These are phyloP conservation scores for Triangularia setosa DNA, from an alignment of 2,329 filamentous ascomycete species.

Conservation along the genomic window DNA sequence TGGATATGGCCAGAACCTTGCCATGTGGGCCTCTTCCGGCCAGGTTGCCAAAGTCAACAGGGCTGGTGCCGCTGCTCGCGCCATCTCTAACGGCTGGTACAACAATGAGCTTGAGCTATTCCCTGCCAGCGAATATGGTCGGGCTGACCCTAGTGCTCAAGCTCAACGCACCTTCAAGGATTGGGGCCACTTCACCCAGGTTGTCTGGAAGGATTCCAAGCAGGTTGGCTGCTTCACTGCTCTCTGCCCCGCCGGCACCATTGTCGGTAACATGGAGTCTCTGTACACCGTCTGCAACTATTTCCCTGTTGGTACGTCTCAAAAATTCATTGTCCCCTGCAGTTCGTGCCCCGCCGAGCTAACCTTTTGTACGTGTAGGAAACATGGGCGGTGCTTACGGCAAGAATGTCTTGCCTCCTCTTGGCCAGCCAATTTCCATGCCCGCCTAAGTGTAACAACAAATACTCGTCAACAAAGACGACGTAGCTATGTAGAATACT, in stretches of 20 bases:
- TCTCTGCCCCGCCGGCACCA: conserved; percentile 50
- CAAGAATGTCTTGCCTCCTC: conserved; percentile 45
- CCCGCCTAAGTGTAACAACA: not conserved
- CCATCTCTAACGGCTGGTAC: conserved; percentile 85
- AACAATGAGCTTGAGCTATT: conserved; percentile 66
- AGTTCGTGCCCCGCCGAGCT: conserved; percentile 12
- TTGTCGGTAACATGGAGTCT: conserved; percentile 47
- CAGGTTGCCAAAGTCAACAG: conserved; percentile 45
- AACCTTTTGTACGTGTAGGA: conserved; percentile 34
- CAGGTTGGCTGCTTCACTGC: conserved; percentile 60
- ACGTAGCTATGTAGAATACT: not conserved
- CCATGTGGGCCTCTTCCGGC: conserved; percentile 51
- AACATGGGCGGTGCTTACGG: conserved; percentile 51
- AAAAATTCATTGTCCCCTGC: not conserved
- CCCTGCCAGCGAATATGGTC: conserved; percentile 55
- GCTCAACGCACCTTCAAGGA: conserved; percentile 56
- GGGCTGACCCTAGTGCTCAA: conserved; percentile 53
- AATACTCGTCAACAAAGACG: not conserved
- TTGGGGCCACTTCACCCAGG: conserved; percentile 74
- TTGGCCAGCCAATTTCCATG: conserved; percentile 32
- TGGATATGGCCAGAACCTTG: conserved; percentile 89
- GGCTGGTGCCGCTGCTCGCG: conserved; percentile 56
- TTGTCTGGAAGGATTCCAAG: conserved; percentile 64
- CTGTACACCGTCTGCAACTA: conserved; percentile 91
- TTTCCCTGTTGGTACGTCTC: conserved; percentile 61